Evolutionary conservation across 2,329 filamentous ascomycete species (phyloP).

Genomic region (Mycosphaerelloides madeirae): DNA sequence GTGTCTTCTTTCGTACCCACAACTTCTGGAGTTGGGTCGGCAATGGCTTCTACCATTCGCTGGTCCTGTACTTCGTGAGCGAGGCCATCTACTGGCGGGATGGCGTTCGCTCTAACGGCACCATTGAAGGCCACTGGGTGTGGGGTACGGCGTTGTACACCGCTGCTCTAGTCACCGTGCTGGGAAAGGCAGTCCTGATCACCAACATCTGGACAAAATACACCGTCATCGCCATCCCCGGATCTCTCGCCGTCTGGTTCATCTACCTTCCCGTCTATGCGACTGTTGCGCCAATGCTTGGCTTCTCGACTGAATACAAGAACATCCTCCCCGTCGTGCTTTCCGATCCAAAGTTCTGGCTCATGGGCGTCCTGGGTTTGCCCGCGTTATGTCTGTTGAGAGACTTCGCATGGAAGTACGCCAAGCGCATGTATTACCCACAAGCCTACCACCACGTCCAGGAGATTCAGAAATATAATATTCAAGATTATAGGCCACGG

Average conservation of each 20-base stretch:
- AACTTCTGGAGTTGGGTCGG: constrained; percentile 90
- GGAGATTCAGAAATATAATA: constrained; percentile 99
- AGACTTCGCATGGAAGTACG: constrained; percentile 96
- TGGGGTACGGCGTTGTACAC: constrained; percentile 97
- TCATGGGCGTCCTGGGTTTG: constrained; percentile 75
- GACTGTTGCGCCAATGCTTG: constrained; percentile 74
- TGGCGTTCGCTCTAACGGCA: constrained; percentile 71
- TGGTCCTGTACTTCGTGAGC: constrained; percentile 83
- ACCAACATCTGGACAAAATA: constrained; percentile 99
- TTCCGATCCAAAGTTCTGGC: constrained; percentile 79
- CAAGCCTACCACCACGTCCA: constrained; percentile 97
- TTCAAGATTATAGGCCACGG: constrained; percentile 96
- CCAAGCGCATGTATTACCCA: constrained; percentile 93
- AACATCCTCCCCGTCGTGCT: constrained; percentile 80
- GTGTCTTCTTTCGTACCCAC: constrained; percentile 87
- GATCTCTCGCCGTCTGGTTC: constrained; percentile 87
- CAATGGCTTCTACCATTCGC: constrained; percentile 92
- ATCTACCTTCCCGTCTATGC: constrained; percentile 84
- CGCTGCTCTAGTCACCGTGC: constrained; percentile 83
- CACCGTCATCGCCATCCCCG: constrained; percentile 89
- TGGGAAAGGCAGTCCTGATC: constrained; percentile 89
- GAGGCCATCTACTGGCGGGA: constrained; percentile 79
- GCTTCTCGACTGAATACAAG: constrained; percentile 76
- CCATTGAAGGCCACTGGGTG: constrained; percentile 88
- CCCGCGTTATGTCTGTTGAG: constrained; percentile 76